Base-by-base conservation (phyloP, 2,329 filamentous ascomycete species). In the Curvularia eragrostidis region DNA sequence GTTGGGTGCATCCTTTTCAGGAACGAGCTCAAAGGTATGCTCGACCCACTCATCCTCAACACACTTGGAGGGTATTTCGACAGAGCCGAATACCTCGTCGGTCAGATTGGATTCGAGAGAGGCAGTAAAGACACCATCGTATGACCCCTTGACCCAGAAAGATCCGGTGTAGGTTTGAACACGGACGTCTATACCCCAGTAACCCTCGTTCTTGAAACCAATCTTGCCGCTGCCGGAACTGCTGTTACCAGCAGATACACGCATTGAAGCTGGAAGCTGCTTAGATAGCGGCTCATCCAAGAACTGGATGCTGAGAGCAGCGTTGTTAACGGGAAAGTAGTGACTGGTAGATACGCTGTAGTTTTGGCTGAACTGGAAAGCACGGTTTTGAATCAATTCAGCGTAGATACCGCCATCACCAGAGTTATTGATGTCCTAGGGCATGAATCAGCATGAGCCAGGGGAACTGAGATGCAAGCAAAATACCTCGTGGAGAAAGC, bases 321-420 rank as follows among this genome's bases (percentile, higher is more conserved):
- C 75, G 13, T 67, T 63, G 39, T 75, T 75, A 56, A 79, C 65
- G 1, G 76, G 65, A 8, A 65, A 69, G 55, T 69, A 73, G 55
- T 70, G 66, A 12, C 61, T 63, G n/a, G 67, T 69, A 4, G 69
- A 71, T 10, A 68, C 69, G 12, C 61, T 64, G 46, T 52, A 71
- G 18, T 50, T 48, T 53, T 43, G 61, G 59, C 67, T 71, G 58
- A 79, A 81, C 73, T 91, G 89, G 68, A 91, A 91, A 10, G 88
- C 89, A 48, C 88, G 83, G 74, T 91, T 91, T 50, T 83, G 84
- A 55, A 91, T 84, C 54, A 91, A 75, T 69, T 91, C 88, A 48
- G 86, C 89, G 70, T 91, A 91, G 61, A 91, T 84, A 5, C 89
- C 89, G 21, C 89, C 89, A 68, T 91, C 89, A 2, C 89, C 88